Base-by-base conservation (phyloP, 805 yeast species). In the Wickerhamomyces subpelliculosus region DNA sequence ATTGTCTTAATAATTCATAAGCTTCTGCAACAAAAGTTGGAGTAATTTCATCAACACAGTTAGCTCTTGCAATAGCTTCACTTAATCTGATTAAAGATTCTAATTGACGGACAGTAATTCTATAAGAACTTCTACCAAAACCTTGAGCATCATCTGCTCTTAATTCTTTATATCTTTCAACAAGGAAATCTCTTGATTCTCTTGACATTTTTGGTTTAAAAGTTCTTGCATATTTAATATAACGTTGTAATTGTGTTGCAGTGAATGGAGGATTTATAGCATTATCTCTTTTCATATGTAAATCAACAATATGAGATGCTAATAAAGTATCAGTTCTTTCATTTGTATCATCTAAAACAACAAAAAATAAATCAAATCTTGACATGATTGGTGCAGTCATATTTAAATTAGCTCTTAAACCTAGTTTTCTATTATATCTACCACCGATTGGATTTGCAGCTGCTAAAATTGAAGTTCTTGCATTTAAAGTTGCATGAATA, bases 381-480 rank as follows among this genome's bases (percentile, higher is more conserved):
- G 97, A 90, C 96, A 93, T 93, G 57, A 93, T 93, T 2, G 98
- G 98, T 1, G 97, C 97, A 13, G 96, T 85, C 96, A 93, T 87
- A 54, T 83, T 80, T 55, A 93, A 70, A 56, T 93, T 93, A 35
- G 94, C 79, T 45, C 95, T 70, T 42, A 93, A 69, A 2, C 95
- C 84, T 35, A 79, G 59, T 55, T 86, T 88, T 40, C 96, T 74
- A 61, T 93, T 90, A 60, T 93, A 93, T 52, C 98, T 70, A 36
- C 98, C 98, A n/a, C 88, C 94, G 40, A 93, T 78, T 18, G 98
- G 98, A 60, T 93, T 93, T 1, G 98, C 98, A n/a, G 98, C 97
- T 0, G 98, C 98, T 35, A 93, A 65, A 51, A 93, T 93, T 0
- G 97, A 87, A 0, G 98, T 87, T 55, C 98, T 75, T 2, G 98